Evolutionary conservation across 2,329 filamentous ascomycete genomes (phyloP).

Genomic region (Neofusicoccum cordaticola): DNA sequence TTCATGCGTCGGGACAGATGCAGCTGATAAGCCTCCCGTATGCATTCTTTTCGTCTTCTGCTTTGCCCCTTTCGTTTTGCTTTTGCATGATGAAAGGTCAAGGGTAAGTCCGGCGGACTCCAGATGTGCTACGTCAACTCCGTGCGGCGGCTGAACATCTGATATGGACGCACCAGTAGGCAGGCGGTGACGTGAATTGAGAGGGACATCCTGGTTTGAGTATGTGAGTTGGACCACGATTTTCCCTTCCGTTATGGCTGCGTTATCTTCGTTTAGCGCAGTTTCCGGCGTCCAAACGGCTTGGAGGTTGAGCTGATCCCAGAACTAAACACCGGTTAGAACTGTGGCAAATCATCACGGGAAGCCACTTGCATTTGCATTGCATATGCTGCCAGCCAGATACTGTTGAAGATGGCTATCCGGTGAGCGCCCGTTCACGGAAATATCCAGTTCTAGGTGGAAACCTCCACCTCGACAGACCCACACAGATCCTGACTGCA

Average conservation of each 20-base stretch:
- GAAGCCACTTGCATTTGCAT: conserved; percentile 22
- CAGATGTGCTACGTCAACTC: conserved; percentile 25
- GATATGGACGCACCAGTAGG: conserved; percentile 24
- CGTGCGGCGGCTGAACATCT: conserved; percentile 32
- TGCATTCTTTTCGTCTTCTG: background rate
- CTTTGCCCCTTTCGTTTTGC: background rate
- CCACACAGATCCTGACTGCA: conserved; percentile 30
- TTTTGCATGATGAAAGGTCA: conserved; percentile 16
- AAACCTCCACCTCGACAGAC: conserved; percentile 37
- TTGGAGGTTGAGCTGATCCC: conserved; percentile 32
- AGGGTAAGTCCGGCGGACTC: conserved; percentile 29
- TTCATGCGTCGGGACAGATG: background rate
- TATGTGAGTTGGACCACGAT: conserved; percentile 27
- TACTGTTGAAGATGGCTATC: conserved; percentile 21
- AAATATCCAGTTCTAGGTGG: conserved; percentile 28
- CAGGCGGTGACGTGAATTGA: conserved; percentile 24
- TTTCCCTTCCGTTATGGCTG: background rate
- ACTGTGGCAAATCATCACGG: background rate
- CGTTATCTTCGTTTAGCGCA: background rate
- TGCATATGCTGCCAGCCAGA: conserved; percentile 26
- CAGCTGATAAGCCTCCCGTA: background rate
- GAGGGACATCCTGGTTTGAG: conserved; percentile 9
- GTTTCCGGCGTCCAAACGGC: conserved; percentile 21
- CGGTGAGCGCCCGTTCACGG: conserved; percentile 27
- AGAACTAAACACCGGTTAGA: conserved; percentile 28